Conservation (phyloP, 768 basidiomycete genomes). For the Tricholoma flavovirens region DNA sequence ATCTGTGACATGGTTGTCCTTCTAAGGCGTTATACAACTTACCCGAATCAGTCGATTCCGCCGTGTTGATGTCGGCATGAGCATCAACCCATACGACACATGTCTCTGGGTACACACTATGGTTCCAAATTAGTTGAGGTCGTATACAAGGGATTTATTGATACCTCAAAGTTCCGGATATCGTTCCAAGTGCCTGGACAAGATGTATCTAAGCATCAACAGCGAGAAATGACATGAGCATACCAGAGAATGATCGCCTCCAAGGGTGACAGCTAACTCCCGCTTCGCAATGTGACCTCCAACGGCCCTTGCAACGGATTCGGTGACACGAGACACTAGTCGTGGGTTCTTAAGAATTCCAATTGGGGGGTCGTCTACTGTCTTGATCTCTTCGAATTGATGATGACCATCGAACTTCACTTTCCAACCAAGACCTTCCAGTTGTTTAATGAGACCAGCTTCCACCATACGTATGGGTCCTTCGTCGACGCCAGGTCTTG, state of each 20-base stretch:
- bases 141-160: conserved; percentile 11
- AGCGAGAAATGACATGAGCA: conserved; percentile 20
- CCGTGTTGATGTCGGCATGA: conserved; percentile 95
- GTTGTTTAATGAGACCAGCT: conserved; percentile 76
- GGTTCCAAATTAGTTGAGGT: not conserved
- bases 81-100: conserved; percentile 97
- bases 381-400: conserved; percentile 72
- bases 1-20: conserved; percentile 1
- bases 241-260: conserved; percentile 94
- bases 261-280: conserved; percentile 82
- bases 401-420: conserved; percentile 90
- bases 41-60: conserved; percentile 74
- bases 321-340: conserved; percentile 75
- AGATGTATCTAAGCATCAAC: conserved; percentile 8
- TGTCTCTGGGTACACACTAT: conserved; percentile 67
- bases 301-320: conserved; percentile 77
- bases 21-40: conserved; percentile 17
- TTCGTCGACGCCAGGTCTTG: conserved; percentile 75
- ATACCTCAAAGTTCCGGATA: conserved; percentile 81
- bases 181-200: conserved; percentile 79
- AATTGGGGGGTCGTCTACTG: conserved; percentile 68
- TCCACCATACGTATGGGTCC: conserved; percentile 87
- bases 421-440: conserved; percentile 77
- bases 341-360: conserved; percentile 89
- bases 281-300: conserved; percentile 71